These are phyloP conservation scores for Debaryomycetaceae sp. DNA, from an alignment of 1,139 yeast genomes.

Conservation along the genomic window DNA sequence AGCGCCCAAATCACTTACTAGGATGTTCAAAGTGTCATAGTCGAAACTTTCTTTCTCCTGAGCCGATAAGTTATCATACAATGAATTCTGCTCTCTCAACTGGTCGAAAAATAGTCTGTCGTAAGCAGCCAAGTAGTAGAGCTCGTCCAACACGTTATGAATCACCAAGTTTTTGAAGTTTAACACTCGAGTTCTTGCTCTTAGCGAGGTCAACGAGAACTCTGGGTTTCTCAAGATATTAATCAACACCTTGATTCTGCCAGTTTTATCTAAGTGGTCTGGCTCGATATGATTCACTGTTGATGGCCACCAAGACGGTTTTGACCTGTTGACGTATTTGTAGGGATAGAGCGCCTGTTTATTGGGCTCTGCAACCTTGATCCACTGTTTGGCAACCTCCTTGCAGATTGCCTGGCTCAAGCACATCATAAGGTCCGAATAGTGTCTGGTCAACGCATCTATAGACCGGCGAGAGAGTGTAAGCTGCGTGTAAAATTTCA, in stretches of 20 bases:
- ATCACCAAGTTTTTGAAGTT: conserved; percentile 9
- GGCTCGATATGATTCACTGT: conserved; percentile 64
- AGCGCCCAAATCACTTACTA: conserved; percentile 14
- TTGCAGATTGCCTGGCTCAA: conserved; percentile 55
- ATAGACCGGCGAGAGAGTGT: conserved; percentile 5
- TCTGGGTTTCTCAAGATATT: conserved; percentile 32
- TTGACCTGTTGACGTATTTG: conserved; percentile 43
- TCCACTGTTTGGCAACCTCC: conserved; percentile 64
- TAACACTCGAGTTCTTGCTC: conserved; percentile 10
- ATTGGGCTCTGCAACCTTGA: conserved; percentile 59
- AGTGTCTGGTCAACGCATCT: conserved; percentile 12
- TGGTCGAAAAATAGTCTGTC: conserved; percentile 21
- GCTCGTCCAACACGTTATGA: conserved; percentile 19
- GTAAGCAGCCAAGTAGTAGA: conserved; percentile 26
- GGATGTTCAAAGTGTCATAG: conserved; percentile 6
- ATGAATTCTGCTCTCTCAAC: conserved; percentile 7
- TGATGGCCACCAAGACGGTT: conserved; percentile 73
- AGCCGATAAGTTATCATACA: conserved; percentile 5
- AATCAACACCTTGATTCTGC: conserved; percentile 49
- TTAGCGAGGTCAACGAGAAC: conserved; percentile 21
- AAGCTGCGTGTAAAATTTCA: conserved; percentile 6
- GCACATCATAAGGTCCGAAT: conserved; percentile 14
- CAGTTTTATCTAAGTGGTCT: conserved; percentile 62
- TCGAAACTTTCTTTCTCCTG: conserved; percentile 8
- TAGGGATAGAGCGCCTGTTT: conserved; percentile 68